Base-by-base conservation (phyloP, 208 protist species). In the Lotmaria passim region DNA sequence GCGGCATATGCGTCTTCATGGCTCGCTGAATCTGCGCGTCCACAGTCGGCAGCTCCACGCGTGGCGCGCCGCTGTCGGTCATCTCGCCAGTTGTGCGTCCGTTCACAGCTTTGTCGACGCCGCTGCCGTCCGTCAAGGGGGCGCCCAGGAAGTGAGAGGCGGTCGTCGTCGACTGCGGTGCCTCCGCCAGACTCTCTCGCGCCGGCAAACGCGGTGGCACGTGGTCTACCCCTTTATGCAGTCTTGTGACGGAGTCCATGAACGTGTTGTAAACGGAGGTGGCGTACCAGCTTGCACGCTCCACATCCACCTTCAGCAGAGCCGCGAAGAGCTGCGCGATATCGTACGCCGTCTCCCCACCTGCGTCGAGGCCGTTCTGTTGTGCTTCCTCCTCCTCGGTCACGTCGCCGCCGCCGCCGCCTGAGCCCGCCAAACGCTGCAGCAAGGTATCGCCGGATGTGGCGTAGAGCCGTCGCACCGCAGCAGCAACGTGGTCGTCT, bases 301-400 rank as follows among this genome's bases (percentile, higher is more conserved):
- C 68, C 24, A 84, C 48, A 30, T 85, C 60, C 34, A 85, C 52
- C 26, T 74, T 59, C 7, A 64, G 41, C 26, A 90, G 26, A 6
- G 73, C 38, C 19, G 65, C 51, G 43, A 90, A 90, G 15, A 90
- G 58, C 31, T 78, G 56, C n/a, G 24, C 14, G 24, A 73, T 46
- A 34, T 77, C 65, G 60, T 56, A 79, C 26, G 41, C 14, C 41
- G 52, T 76, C 19, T 67, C 59, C 11, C 64, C 48, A 10, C 66
- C 53, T 0, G 12, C n/a, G 60, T 31, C 50, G 33, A 38, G 47
- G 36, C 21, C 44, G 15, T 33, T 14, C 6, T 68, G n/a, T n/a
- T n/a, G n/a, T n/a, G n/a, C 46, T 21, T 65, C 26, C 14, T 50
- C 51, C 69, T 47, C 69, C 24, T 10, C 46, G 4, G 53, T 2